Base-by-base conservation (phyloP, 2,329 filamentous ascomycete genomes). In the Ophiostoma himal-ulmi region DNA sequence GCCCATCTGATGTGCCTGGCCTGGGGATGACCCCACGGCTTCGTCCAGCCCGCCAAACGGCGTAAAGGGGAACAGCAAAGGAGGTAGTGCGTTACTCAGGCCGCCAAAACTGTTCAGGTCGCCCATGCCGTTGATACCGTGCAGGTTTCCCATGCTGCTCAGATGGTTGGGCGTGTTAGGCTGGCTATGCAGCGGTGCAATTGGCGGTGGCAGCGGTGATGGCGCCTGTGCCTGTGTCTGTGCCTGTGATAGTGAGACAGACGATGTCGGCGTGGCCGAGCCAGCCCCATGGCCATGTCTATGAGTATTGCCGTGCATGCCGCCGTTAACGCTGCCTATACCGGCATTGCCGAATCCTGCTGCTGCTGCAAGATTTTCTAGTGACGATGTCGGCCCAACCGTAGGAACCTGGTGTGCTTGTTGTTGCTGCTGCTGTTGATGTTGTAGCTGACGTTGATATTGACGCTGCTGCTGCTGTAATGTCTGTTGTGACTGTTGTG, bases 401-500 rank as follows among this genome's bases (percentile, higher is more conserved):
- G 60, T 64, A 20, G 20, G 7, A 1, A 10, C 37, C n/a, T 37
- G 60, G 14, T 20, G 60, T 20, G 30, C 30, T n/a, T 36, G 60
- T 10, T 34, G 60, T 20, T 64, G 60, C 11, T 36, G 26, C 36
- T 67, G 60, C 11, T 36, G 26, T 20, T 67, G 64, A 4, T 62
- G 69, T 7, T 39, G 11, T 60, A 34, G 52, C 22, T 62, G 65
- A 7, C 26, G 48, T 4, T 62, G 17, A 20, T 70, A 65, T 10
- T 37, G 37, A 3, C 30, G 57, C 20, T 67, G 67, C 48, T 71
- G 70, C 14, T 66, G 66, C 8, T n/a, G 54, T 22, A 20, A 30
- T 48, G 20, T n/a, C 26, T 41, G 67, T 48, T 54, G 41, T 52
- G 44, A 39, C 76, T 78, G 74, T 76, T 78, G 74, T 54, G 48